Evolutionary conservation across 768 basidiomycete genomes (phyloP).

Genomic region (Lyophyllum decastes): DNA sequence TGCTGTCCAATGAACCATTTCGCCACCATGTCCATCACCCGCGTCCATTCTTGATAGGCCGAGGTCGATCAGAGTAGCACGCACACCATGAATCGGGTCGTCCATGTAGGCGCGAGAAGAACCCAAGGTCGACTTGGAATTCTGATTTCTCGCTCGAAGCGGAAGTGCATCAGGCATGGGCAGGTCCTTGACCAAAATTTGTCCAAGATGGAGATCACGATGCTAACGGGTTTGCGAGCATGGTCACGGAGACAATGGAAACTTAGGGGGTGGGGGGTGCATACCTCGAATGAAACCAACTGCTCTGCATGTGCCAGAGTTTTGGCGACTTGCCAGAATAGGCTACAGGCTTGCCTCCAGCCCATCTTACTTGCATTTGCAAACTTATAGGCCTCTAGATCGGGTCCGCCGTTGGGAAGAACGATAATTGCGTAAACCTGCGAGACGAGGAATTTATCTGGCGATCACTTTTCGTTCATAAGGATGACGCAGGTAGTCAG

Average conservation of each 20-base stretch:
- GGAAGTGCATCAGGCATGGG: slow-evolving; percentile 27
- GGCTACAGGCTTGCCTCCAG: slow-evolving; percentile 85
- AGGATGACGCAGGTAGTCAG: background rate
- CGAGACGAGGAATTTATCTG: slow-evolving; percentile 73
- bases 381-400: slow-evolving; percentile 87
- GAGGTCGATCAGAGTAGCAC: slow-evolving; percentile 90
- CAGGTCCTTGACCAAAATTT: slow-evolving; percentile 78
- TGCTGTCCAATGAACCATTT: slow-evolving; percentile 68
- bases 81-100: slow-evolving; percentile 62
- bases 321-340: slow-evolving; percentile 90
- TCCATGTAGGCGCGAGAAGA: slow-evolving; percentile 57
- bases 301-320: slow-evolving; percentile 80
- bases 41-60: slow-evolving; percentile 87
- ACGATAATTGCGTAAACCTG: slow-evolving; percentile 92
- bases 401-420: slow-evolving; percentile 86
- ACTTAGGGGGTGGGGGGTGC: slow-evolving; percentile 19
- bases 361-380: slow-evolving; percentile 50
- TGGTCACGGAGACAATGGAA: background rate
- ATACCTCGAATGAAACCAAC: slow-evolving; percentile 84
- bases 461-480: background rate
- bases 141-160: slow-evolving; percentile 37
- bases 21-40: slow-evolving; percentile 43
- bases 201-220: slow-evolving; percentile 98
- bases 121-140: slow-evolving; percentile 24
- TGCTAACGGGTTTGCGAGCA: slow-evolving; percentile 60